Base-by-base conservation (phyloP, 495 filamentous ascomycete species). In the Aspergillus nidulans region DNA sequence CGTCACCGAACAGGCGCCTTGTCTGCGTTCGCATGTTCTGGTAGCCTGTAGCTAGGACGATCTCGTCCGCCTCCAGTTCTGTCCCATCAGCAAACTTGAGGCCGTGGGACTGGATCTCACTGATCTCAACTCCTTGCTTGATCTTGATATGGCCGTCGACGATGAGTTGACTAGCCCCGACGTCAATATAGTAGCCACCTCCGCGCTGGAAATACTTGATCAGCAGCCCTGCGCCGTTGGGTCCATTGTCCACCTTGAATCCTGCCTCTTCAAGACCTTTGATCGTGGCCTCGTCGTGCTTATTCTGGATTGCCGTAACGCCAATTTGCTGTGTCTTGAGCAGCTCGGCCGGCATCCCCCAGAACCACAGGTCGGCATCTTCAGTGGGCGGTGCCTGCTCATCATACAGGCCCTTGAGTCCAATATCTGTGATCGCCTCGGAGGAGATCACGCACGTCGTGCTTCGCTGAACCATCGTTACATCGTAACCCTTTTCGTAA, bases 1-100 rank as follows among this genome's bases (percentile, higher is more conserved):
- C 76, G 49, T 89, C 82, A 2, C 88, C 88, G 41, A 95, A 79
- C 8, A 90, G 82, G 42, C 68, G 76, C 16, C 83, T 66, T 6
- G 76, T 72, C 0, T 68, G 72, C 0, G 82, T 84, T 20, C 80
- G 74, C 89, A 92, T 95, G 58, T 88, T 90, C 36, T 82, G 72
- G 66, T 90, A 94, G 15, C 43, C 43, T 6, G 23, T 45, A 15
- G 21, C 43, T n/a, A 45, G 43, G 1, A 45, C 12, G 12, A 26
- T 28, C 9, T 28, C 24, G 18, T 26, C 43, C 1, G 43, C 43
- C 21, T 45, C 21, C 9, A 45, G 21, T 15, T 28, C 23, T 13
- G 8, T 28, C 10, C 43, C 43, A n/a, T 45, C 43, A 7, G 43
- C 43, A 4, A 45, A 28, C 8, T 4, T 16, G 1, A 45, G 43